Conservation (phyloP, 208 protist genomes). For the Trypanosoma theileri region DNA sequence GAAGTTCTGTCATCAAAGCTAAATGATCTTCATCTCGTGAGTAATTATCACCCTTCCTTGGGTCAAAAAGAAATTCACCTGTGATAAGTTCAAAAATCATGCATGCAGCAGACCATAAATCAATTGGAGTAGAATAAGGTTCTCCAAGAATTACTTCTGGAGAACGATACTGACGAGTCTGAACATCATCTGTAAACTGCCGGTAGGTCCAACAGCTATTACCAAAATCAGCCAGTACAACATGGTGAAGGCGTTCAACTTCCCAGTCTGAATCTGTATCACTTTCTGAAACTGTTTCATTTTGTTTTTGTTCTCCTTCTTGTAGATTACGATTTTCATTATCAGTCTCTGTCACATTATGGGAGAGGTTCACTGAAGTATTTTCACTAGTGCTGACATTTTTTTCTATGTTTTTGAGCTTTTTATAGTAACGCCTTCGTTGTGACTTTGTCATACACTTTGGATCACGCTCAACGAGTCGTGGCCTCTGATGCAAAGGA, state of each 20-base stretch:
- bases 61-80: slow-evolving; percentile 94
- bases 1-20: slow-evolving; percentile 93
- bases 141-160: slow-evolving; percentile 93
- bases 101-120: slow-evolving; percentile 93
- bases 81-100: slow-evolving; percentile 95
- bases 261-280: slow-evolving; percentile 86
- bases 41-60: slow-evolving; percentile 89
- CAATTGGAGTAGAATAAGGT: slow-evolving; percentile 79
- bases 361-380: not conserved
- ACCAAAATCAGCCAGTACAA: slow-evolving; percentile 98
- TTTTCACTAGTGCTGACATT: slow-evolving; percentile 17
- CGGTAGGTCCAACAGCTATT: slow-evolving; percentile 98
- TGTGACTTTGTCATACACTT: slow-evolving; percentile 93
- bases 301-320: slow-evolving; percentile 33
- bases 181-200: slow-evolving; percentile 96
- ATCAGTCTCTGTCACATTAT: slow-evolving; percentile 12
- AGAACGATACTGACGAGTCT: slow-evolving; percentile 92
- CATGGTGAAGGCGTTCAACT: slow-evolving; percentile 82
- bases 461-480: slow-evolving; percentile 78
- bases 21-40: slow-evolving; percentile 93
- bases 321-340: slow-evolving; percentile 3
- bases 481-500: slow-evolving; percentile 68
- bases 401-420: slow-evolving; percentile 41
- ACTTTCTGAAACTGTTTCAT: slow-evolving; percentile 27
- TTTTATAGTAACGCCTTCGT: slow-evolving; percentile 90